Conservation (phyloP, 805 yeast species). For the Yarrowia keelungensis region DNA sequence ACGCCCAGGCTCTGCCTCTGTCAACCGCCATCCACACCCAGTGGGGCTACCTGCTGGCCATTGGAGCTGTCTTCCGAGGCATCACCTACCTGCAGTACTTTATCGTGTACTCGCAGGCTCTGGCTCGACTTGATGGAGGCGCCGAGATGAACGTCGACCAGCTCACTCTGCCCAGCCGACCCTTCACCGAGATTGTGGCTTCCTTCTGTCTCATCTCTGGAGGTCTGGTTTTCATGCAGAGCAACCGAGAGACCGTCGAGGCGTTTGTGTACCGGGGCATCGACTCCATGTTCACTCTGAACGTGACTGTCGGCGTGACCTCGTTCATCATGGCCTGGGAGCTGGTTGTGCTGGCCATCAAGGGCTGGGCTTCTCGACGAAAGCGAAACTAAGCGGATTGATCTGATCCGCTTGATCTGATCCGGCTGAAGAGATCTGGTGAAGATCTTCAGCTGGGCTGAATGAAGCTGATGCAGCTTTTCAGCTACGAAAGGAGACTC, state of each 20-base stretch:
- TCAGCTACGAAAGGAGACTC: no score
- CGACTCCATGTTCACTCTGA: conserved; percentile 89
- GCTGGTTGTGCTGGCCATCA: conserved; percentile 64
- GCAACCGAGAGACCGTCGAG: conserved; percentile 83
- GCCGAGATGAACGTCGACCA: conserved; percentile 32
- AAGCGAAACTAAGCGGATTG: not conserved
- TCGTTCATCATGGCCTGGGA: conserved; percentile 89
- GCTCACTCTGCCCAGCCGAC: conserved; percentile 62
- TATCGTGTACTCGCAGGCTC: conserved; percentile 46
- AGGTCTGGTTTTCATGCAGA: conserved; percentile 90
- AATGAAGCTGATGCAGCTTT: no score
- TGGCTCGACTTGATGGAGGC: conserved; percentile 16
- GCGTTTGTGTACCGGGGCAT: conserved; percentile 83
- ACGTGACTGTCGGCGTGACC: conserved; percentile 79
- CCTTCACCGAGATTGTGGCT: conserved; percentile 83
- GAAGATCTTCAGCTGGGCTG: no score
- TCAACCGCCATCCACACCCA: conserved; percentile 85
- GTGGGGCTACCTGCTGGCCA: conserved; percentile 89
- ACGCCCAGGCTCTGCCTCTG: conserved; percentile 78
- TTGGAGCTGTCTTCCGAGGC: conserved; percentile 79
- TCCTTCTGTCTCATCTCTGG: conserved; percentile 85
- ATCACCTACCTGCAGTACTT: conserved; percentile 66
- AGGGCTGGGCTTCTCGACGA: conserved; percentile 45
- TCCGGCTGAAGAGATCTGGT: no score
- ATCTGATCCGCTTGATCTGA: no score